Base-by-base conservation (phyloP, 139 green algal species). In the Edaphochlamys debaryana region DNA sequence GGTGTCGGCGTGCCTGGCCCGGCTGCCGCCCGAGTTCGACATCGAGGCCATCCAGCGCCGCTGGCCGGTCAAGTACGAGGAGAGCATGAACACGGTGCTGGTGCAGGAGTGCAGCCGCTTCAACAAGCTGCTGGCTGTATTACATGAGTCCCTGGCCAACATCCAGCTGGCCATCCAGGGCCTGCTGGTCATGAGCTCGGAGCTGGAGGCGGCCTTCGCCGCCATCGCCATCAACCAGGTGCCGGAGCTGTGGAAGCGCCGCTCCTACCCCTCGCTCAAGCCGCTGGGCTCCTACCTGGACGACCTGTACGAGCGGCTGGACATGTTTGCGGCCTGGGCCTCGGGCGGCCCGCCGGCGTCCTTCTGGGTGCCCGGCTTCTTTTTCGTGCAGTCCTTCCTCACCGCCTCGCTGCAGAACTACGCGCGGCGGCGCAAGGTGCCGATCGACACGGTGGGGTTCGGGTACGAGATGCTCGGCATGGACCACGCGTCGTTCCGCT, bases 301-400 rank as follows among this genome's bases (percentile, higher is more conserved):
- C 17, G 93, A 96, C 88, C 87, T 96, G 48, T 93, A 94, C 68
- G 50, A 37, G 27, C 90, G 92, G 25, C 76, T 96, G 29, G 67
- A 87, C 62, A 95, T 95, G 91, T 86, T 95, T 38, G 42, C 80
- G 32, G 70, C 36, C 36, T 94, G 91, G 91, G 83, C 81, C 36
- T 86, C 93, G 50, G 63, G 87, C 25, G 87, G 88, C 30, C 80
- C 86, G 36, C 94, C 94, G 5, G 9, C 89, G 29, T 86, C 87
- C 40, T 95, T 94, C 91, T 98, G 94, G 94, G 79, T 98, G 60
- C 86, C 90, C 30, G 94, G 91, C 71, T 98, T 98, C 87, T 98
- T 96, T 92, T 98, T 96, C 88, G 90, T 92, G 79, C 93, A 95
- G 70, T 92, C 90, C 50, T 96, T 96, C 90, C 86, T 96, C n/a